Conservation (phyloP, 1,284 basidiomycete species). For the Marasmius sp. region DNA sequence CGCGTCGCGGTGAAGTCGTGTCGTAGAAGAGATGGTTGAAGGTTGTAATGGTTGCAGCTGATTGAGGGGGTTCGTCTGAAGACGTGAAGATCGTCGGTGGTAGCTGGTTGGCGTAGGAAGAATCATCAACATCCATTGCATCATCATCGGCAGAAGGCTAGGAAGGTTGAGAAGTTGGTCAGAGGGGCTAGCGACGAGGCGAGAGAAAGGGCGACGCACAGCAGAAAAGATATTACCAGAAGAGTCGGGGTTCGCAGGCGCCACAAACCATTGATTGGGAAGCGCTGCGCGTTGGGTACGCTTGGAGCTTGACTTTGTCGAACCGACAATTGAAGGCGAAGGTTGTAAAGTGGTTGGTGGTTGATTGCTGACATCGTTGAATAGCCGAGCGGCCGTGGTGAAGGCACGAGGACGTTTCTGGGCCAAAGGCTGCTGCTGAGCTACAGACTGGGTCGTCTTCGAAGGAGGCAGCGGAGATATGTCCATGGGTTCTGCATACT, state of each 20-base stretch:
- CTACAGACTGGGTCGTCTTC: slow-evolving; percentile 27
- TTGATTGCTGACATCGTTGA: slow-evolving; percentile 67
- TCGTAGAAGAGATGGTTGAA: slow-evolving; percentile 66
- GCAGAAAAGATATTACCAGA: slow-evolving; percentile 24
- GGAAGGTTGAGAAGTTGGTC: slow-evolving; percentile 1
- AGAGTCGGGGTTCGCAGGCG: slow-evolving; percentile 13
- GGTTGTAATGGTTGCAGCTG: slow-evolving; percentile 49
- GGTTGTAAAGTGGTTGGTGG: slow-evolving; percentile 14
- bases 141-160: slow-evolving; percentile 48
- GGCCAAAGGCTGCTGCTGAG: slow-evolving; percentile 25
- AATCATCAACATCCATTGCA: slow-evolving; percentile 73
- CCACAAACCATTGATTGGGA: slow-evolving; percentile 61
- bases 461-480: slow-evolving; percentile 65
- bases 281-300: slow-evolving; percentile 57
- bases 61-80: slow-evolving; percentile 39
- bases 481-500: slow-evolving; percentile 67
- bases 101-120: slow-evolving; percentile 36
- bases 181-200: not conserved
- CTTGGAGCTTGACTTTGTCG: slow-evolving; percentile 44
- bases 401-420: slow-evolving; percentile 54
- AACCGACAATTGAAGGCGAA: slow-evolving; percentile 29
- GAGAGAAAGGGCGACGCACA: slow-evolving; percentile 27
- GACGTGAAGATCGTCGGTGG: slow-evolving; percentile 29
- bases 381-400: slow-evolving; percentile 61
- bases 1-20: slow-evolving; percentile 47